These are phyloP conservation scores for Jackrogersella multiformis DNA, from an alignment of 495 filamentous ascomycete species.

Conservation along the genomic window DNA sequence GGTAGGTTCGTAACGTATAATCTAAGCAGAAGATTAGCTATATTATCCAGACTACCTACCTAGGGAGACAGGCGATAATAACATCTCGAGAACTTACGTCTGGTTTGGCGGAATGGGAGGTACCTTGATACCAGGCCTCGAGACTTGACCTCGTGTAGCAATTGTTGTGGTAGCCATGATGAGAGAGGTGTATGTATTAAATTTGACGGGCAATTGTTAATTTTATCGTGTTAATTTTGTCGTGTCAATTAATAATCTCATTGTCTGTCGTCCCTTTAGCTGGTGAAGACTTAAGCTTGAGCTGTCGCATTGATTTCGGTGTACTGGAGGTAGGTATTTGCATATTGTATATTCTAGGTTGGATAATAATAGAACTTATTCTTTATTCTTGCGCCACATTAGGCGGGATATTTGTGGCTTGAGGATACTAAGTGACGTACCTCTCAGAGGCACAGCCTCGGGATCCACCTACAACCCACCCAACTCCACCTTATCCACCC, in stretches of 20 bases:
- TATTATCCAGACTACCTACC: conserved; percentile 22
- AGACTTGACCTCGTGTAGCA: conserved; percentile 31
- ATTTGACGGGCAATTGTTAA: neutral
- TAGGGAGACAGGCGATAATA: too few species aligned
- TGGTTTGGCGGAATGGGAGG: conserved; percentile 69
- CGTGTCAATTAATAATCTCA: conserved; percentile 2
- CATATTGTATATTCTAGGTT: too few species aligned
- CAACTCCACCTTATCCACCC: too few species aligned
- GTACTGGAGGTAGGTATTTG: neutral
- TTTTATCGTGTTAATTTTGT: neutral
- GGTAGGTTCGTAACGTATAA: conserved; percentile 89
- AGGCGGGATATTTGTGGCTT: neutral
- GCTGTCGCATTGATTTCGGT: neutral
- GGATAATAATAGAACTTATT: too few species aligned
- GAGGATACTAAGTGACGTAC: too few species aligned
- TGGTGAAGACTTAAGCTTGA: neutral
- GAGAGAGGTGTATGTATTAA: neutral
- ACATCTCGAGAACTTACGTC: conserved; percentile 64
- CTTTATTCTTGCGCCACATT: too few species aligned
- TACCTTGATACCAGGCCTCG: conserved; percentile 50
- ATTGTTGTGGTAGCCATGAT: conserved; percentile 29
- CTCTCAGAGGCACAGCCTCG: too few species aligned
- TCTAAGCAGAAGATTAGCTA: conserved; percentile 56
- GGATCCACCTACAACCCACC: too few species aligned
- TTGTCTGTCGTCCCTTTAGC: neutral